Evolutionary conservation across 2,329 filamentous ascomycete genomes (phyloP), one percentile per base, ranked within the genome.

Genomic region (Corynespora cassiicola): DNA sequence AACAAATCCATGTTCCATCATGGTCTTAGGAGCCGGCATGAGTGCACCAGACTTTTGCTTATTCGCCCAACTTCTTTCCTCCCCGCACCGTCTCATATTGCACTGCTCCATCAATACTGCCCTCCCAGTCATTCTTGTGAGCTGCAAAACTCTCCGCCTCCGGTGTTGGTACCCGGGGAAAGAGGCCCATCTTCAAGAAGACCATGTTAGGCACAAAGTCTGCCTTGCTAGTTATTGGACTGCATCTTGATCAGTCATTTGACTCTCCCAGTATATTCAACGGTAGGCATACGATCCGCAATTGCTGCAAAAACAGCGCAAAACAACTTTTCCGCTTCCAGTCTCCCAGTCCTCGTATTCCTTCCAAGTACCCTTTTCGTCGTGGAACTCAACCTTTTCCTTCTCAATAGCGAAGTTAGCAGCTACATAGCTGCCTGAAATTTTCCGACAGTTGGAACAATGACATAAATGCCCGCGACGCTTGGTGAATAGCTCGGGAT

Each of bases 361-460:
- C 45, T 71, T 77, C 48, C 78, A 36, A 19, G 68, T 74, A 1
- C 71, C 71, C 36, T 74, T 64, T 2, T 67, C 60, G 42, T 76
- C 74, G 7, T 69, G 56, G 23, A 77, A 69, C 3, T 63, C 60
- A 19, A 79, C 73, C 34, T 77, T 75, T 17, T 70, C 65, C 26
- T 65, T 61, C 36, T 72, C 67, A 15, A 75, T 72, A 5, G 65
- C 55, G 10, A 75, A 47, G 42, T 75, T 73, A 14, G 59, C 48
- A 0, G 70, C 50, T 3, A 71, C 65, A 36, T 68, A 71, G 5
- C 68, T 71, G 30, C 76, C 75, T 2, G 75, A 66, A 1, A 72
- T 66, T 53, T 78, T 78, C 26, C 75, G 70, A 58, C 76, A 79
- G 44, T 78, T 80, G 21, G 64, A 57, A 56, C 77, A 79, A 45